Evolutionary conservation across 257 asterid species (phyloP), one percentile per base, ranked within the genome.

Genomic region (Rhazya stricta): DNA sequence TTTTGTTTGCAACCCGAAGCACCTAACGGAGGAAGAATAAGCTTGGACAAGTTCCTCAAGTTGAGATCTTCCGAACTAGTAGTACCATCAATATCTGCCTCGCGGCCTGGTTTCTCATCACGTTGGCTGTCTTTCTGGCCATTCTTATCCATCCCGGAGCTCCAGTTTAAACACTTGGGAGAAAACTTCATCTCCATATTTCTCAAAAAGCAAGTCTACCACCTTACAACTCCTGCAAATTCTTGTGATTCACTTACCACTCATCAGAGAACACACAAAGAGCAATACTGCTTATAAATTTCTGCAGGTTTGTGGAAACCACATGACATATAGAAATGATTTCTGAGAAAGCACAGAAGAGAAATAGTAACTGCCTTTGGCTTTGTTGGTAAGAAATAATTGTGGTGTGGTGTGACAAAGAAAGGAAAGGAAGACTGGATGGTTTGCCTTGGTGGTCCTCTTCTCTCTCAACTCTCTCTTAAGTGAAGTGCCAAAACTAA

Each of bases 1-100:
- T 71, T 34, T 10, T 57, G 82, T 72, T 21, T 75, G 41, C 30
- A 51, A 48, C 74, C 87, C 18, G 92, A 79, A 78, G 83, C 84
- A 36, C 97, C 98, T 65, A 94, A 83, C 8, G 97, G 98, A 51
- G 98, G 97, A 71, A 94, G 84, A 3, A 91, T 88, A 30, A 90
- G 81, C 78, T 94, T 94, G 0, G 98, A 94, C 30, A 94, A 71
- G 66, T 86, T 88, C 71, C 90, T 76, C 37, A 91, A 81, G 79
- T 77, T 89, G 29, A 90, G 86, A 36, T 87, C 94, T 60, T 37
- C 89, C 8, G 84, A 75, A 2, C 66, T 19, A 4, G 15, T 43
- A 21, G 18, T 54, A 5, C 42, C 29, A 30, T 5, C 62, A 1
- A n/a, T n/a, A n/a, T 65, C 48, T 36, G 19, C 48, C 6, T 19